A percentile compares a stretch with the other conserved stretches of the same genome.
Conservation (phyloP, 257 asterid species). For the Salvia miltiorrhiza region DNA sequence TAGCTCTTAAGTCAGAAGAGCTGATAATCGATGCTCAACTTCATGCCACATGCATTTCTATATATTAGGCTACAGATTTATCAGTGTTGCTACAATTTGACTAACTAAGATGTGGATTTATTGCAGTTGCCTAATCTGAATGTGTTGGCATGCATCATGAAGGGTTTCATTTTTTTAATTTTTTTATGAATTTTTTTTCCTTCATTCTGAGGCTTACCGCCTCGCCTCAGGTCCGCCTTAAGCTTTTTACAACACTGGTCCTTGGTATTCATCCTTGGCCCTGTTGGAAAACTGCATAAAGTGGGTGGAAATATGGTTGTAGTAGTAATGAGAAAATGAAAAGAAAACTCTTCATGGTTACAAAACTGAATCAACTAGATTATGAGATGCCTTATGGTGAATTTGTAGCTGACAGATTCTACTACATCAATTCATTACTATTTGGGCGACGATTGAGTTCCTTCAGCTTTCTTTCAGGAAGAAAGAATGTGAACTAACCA, state of each 20-base stretch:
- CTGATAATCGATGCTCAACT: not conserved
- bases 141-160: conserved; percentile 4
- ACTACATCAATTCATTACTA: not conserved
- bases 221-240: no score
- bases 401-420: not conserved
- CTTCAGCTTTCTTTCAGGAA: not conserved
- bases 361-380: not conserved
- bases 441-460: not conserved
- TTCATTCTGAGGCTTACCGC: no score
- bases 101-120: not conserved
- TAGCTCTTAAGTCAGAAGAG: conserved; percentile 1
- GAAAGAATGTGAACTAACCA: no score
- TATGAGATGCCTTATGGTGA: not conserved
- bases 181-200: no score
- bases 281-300: not conserved
- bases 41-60: not conserved
- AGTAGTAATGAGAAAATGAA: not conserved
- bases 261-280: not conserved
- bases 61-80: not conserved
- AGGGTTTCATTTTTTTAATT: no score
- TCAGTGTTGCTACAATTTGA: not conserved
- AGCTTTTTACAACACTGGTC: no score
- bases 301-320: not conserved
- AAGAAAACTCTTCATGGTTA: not conserved
- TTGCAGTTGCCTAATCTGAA: conserved; percentile 1